phyloP scores from a whole-genome alignment of 257 asterid genomes.

The Lavandula angustifolia region DNA sequence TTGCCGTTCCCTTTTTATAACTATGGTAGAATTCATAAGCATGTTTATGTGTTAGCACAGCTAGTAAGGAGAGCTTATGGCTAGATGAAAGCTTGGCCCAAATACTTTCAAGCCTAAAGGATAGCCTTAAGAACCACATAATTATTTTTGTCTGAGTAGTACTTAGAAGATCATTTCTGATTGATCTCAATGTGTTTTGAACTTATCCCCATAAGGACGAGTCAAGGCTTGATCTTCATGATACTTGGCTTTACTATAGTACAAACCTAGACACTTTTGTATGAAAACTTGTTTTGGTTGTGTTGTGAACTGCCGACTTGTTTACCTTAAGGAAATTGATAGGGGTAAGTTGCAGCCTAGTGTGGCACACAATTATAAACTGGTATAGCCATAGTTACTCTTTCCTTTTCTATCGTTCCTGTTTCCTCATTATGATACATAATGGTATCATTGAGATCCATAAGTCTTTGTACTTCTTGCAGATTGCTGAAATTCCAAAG shows the following conservation, averaged over 20 bases:
- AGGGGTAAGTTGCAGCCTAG: background rate
- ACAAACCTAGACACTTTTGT: background rate
- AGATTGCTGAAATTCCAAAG: constrained; percentile 92
- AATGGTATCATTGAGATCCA: constrained; percentile 24
- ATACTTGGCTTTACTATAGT: background rate
- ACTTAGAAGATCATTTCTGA: constrained; percentile 4
- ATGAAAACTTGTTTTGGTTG: background rate
- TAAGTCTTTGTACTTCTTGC: constrained; percentile 40
- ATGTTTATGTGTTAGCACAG: constrained; percentile 14
- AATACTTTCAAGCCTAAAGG: constrained; percentile 8
- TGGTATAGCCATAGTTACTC: constrained; percentile 4
- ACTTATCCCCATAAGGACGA: background rate
- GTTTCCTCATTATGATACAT: background rate
- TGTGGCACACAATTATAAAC: background rate
- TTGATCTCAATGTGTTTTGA: background rate
- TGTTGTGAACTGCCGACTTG: background rate
- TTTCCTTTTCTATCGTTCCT: constrained; percentile 13
- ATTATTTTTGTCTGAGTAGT: background rate
- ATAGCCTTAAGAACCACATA: background rate
- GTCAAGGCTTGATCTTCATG: background rate
- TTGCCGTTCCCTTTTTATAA: background rate
- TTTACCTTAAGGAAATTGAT: background rate
- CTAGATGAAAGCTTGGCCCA: constrained; percentile 13
- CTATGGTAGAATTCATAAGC: background rate
- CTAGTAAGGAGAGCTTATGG: constrained; percentile 7